Percentiles rank a stretch among this genome's conserved stretches.
These are phyloP conservation scores for Sicyos baderoa DNA, from an alignment of 306 rosid species.

Conservation along the genomic window DNA sequence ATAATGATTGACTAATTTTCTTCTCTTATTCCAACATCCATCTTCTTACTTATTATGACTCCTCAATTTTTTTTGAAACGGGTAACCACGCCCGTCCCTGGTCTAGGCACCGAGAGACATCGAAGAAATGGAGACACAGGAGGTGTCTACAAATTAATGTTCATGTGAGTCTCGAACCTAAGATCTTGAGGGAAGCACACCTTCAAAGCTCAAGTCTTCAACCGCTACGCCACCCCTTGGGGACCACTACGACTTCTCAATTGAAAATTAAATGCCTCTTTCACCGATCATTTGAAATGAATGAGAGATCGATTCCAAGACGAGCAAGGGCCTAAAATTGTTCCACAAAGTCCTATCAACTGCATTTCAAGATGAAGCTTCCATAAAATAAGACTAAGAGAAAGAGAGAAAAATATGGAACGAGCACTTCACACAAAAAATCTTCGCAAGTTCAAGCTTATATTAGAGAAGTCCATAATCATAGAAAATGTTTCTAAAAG, in stretches of 20 bases:
- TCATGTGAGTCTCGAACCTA: too few relatives aligned
- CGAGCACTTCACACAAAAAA: not conserved
- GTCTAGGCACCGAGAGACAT: too few relatives aligned
- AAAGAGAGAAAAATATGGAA: not conserved
- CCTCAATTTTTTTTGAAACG: not conserved
- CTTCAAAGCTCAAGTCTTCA: too few relatives aligned
- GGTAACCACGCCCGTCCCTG: too few relatives aligned
- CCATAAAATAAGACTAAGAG: not conserved
- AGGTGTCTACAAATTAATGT: too few relatives aligned
- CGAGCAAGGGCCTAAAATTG: not conserved
- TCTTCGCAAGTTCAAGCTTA: not conserved
- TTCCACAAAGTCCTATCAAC: not conserved
- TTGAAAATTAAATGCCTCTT: constrained; percentile 8
- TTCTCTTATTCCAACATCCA: not conserved
- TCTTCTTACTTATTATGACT: not conserved
- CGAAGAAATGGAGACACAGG: too few relatives aligned
- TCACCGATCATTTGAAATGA: not conserved
- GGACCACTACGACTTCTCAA: not conserved
- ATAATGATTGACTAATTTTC: not conserved
- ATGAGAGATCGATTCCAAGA: not conserved
- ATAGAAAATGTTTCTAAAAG: not conserved
- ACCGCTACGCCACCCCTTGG: too few relatives aligned
- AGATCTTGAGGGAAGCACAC: too few relatives aligned
- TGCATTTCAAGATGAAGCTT: constrained; percentile 11
- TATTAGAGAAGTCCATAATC: not conserved